Conservation (phyloP, 805 yeast genomes). For the Starmerella geochares region DNA sequence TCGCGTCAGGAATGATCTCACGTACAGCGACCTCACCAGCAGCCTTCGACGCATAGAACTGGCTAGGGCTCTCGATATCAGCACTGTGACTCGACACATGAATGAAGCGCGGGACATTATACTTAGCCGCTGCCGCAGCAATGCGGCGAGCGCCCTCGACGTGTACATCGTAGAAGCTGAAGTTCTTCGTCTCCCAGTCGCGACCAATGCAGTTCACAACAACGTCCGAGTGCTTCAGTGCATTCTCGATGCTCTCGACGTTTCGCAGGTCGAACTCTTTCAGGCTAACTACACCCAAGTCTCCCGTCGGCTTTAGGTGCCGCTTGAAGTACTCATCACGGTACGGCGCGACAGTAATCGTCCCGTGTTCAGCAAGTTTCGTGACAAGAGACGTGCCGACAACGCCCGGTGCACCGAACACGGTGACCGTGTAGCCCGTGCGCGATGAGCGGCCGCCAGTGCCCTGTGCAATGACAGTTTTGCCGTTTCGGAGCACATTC, state of each 20-base stretch:
- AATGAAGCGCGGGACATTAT: conserved; percentile 60
- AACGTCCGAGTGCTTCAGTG: conserved; percentile 71
- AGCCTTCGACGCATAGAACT: conserved; percentile 71
- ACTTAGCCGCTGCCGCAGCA: conserved; percentile 59
- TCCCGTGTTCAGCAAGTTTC: conserved; percentile 73
- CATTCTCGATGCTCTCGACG: conserved; percentile 59
- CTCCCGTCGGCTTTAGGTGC: conserved; percentile 73
- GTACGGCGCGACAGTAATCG: conserved; percentile 64
- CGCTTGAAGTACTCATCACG: conserved; percentile 70
- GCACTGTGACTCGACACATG: conserved; percentile 78
- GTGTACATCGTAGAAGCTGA: conserved; percentile 72
- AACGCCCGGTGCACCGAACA: conserved; percentile 73
- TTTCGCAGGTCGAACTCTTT: conserved; percentile 77
- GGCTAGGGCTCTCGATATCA: conserved; percentile 52
- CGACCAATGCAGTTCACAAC: conserved; percentile 74
- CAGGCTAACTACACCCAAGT: conserved; percentile 76
- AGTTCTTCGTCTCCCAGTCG: conserved; percentile 66
- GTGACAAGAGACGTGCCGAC: conserved; percentile 63
- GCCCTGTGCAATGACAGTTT: conserved; percentile 61
- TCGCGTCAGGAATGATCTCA: conserved; percentile 59
- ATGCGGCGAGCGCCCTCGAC: conserved; percentile 70
- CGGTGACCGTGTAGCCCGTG: conserved; percentile 81
- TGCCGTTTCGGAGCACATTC: conserved; percentile 59
- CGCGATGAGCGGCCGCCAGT: conserved; percentile 71
- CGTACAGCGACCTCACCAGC: conserved; percentile 62